phyloP scores from a whole-genome alignment of 768 basidiomycete genomes.

The Suillus lakei region DNA sequence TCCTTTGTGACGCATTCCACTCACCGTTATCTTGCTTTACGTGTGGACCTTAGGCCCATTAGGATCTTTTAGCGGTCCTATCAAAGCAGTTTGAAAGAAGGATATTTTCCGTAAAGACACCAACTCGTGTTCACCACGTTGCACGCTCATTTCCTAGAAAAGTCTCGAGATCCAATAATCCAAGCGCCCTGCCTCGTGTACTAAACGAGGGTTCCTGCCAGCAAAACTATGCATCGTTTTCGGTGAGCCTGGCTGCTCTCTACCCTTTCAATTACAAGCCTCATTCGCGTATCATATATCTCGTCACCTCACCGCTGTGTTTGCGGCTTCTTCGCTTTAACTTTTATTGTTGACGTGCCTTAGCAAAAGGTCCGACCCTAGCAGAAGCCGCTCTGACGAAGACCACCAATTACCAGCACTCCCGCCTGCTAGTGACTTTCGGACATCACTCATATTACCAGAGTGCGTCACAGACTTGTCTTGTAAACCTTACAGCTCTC shows the following conservation, averaged over 20 bases:
- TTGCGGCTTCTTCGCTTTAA: constrained; percentile 28
- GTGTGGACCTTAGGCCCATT: background rate
- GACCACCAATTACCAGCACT: constrained; percentile 54
- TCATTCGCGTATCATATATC: constrained; percentile 25
- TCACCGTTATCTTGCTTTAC: constrained; percentile 5
- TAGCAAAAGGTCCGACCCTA: constrained; percentile 80
- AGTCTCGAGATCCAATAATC: constrained; percentile 30
- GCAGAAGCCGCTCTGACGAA: constrained; percentile 52
- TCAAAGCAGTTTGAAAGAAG: constrained; percentile 15
- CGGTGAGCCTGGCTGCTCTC: constrained; percentile 60
- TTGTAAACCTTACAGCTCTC: constrained; percentile 17
- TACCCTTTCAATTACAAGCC: constrained; percentile 29
- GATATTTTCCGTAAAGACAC: constrained; percentile 36
- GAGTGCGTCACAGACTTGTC: constrained; percentile 58
- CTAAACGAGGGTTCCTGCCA: constrained; percentile 56
- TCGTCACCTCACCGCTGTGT: constrained; percentile 26
- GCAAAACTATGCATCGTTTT: constrained; percentile 71
- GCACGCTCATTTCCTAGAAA: constrained; percentile 45
- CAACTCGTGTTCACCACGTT: constrained; percentile 84
- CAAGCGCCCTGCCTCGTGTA: constrained; percentile 55
- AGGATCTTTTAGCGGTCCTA: constrained; percentile 4
- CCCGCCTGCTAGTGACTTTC: constrained; percentile 76
- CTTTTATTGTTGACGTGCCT: constrained; percentile 13
- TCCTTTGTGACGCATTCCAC: background rate
- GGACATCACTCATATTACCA: constrained; percentile 84